Base-by-base conservation (phyloP, 2,329 filamentous ascomycete species). In the Fusarium staphyleae region DNA sequence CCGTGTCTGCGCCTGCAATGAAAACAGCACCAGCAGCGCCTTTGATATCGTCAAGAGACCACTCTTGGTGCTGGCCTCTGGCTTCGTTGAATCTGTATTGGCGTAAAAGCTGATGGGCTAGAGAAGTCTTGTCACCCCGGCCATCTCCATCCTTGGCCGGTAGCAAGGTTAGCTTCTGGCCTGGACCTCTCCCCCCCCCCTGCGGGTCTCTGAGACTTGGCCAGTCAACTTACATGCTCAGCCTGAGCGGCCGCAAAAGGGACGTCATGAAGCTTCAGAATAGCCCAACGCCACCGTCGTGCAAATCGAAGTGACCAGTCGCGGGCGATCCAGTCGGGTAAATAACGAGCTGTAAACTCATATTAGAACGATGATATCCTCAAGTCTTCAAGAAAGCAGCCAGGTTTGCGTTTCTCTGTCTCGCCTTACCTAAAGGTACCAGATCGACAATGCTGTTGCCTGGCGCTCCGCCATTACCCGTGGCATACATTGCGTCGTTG, bases 1-100 rank as follows among this genome's bases (percentile, higher is more conserved):
- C 68, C 18, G 77, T 78, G 57, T 81, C 74, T 22, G 74, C 72
- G n/a, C 79, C 79, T 13, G 79, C 78, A 52, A 79, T 77, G 57
- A 77, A 80, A 34, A 81, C 73, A 6, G 79, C 77, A 0, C 77
- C 79, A 2, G 78, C 74, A 3, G 79, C 78, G 22, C 79, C 79
- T 63, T 80, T 79, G 62, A 82, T 77, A 55, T 81, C 78, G 12
- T 73, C 72, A 13, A 77, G 66, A 1, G 73, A 54, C 66, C 66
- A 69, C n/a, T 61, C 53, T 46, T 66, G 55, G 10, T 55, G 45
- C 8, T 43, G 36, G 1, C 49, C 56, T 5, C 43, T 37, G 7
- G 28, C 30, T 19, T 66, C 48, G 12, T 60, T 66, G 2, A 48
- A 28, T 13, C 44, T 59, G 36, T 67, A 51, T 14, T 50, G 26